Evolutionary conservation across 129 eudicot genomes (phyloP).

Genomic region (Mikania micrantha): DNA sequence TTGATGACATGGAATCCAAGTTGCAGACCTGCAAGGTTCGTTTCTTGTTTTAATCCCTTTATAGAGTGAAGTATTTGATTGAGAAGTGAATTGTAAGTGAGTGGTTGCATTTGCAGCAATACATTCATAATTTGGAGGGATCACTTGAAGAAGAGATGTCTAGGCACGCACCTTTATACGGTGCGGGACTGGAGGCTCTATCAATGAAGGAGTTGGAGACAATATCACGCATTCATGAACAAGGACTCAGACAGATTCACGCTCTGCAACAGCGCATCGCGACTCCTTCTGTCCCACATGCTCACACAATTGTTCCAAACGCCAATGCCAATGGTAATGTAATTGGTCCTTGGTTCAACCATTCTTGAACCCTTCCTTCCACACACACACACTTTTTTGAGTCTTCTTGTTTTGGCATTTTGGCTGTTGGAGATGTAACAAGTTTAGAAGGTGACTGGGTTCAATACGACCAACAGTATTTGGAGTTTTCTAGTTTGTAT

Average conservation of each 20-base stretch:
- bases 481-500: neutral
- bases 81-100: neutral
- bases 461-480: neutral
- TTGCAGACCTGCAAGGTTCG: conserved; percentile 82
- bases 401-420: conserved; percentile 42
- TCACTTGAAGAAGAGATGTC: conserved; percentile 96
- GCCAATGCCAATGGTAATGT: conserved; percentile 73
- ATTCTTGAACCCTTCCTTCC: conserved; percentile 34
- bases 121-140: conserved; percentile 67
- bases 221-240: conserved; percentile 83
- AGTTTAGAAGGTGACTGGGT: neutral
- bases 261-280: conserved; percentile 69
- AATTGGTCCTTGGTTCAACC: conserved; percentile 88
- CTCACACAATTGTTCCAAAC: conserved; percentile 50
- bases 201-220: conserved; percentile 95
- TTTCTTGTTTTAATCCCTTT: neutral
- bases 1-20: conserved; percentile 91
- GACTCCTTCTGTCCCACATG: conserved; percentile 40
- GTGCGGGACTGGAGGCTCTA: conserved; percentile 77
- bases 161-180: conserved; percentile 89
- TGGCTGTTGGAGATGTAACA: conserved; percentile 34
- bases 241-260: conserved; percentile 82
- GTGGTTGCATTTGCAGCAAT: conserved; percentile 65
- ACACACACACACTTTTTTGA: neutral
- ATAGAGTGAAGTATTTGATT: neutral